A percentile compares a stretch with the other conserved stretches of the same genome.
phyloP scores from a whole-genome alignment of 1,284 basidiomycete species.

The Microbotryomycetes sp. region DNA sequence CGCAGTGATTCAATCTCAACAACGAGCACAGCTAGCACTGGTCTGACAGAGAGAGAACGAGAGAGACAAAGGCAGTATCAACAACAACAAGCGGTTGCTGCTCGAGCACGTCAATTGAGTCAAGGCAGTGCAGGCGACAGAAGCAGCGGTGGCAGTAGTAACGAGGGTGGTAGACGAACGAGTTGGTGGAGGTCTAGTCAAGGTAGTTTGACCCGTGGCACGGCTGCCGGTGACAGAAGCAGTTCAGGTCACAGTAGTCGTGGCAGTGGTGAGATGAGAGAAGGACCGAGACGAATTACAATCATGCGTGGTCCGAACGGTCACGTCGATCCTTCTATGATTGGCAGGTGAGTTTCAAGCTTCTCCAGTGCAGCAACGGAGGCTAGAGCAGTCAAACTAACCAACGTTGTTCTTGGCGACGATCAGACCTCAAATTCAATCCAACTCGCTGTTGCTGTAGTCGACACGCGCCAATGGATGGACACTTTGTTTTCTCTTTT shows the following conservation, averaged over 20 bases:
- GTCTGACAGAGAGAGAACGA: background rate
- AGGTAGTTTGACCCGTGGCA: background rate
- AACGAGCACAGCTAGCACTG: constrained; percentile 20
- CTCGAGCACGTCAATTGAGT: constrained; percentile 2
- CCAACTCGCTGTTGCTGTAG: constrained; percentile 34
- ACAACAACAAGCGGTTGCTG: background rate
- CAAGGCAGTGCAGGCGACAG: background rate
- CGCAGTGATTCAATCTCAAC: constrained; percentile 18
- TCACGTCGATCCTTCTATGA: constrained; percentile 10
- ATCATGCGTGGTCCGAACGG: constrained; percentile 24
- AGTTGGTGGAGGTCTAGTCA: constrained; percentile 29
- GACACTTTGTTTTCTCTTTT: background rate
- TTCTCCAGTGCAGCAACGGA: too few relatives aligned
- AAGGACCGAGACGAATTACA: constrained; percentile 19
- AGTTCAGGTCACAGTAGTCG: background rate
- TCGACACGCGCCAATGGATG: background rate
- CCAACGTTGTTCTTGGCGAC: background rate
- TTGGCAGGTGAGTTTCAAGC: constrained; percentile 20
- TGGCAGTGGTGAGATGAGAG: constrained; percentile 8
- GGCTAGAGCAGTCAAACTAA: too few relatives aligned
- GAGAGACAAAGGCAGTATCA: background rate
- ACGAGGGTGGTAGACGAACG: background rate
- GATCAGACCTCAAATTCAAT: constrained; percentile 23
- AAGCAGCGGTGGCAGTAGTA: background rate
- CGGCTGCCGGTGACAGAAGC: constrained; percentile 8